A percentile compares a stretch with the other conserved stretches of the same genome.
These are phyloP conservation scores for Hymenoscyphus fraxineus DNA, from an alignment of 2,329 filamentous ascomycete genomes.

Conservation along the genomic window DNA sequence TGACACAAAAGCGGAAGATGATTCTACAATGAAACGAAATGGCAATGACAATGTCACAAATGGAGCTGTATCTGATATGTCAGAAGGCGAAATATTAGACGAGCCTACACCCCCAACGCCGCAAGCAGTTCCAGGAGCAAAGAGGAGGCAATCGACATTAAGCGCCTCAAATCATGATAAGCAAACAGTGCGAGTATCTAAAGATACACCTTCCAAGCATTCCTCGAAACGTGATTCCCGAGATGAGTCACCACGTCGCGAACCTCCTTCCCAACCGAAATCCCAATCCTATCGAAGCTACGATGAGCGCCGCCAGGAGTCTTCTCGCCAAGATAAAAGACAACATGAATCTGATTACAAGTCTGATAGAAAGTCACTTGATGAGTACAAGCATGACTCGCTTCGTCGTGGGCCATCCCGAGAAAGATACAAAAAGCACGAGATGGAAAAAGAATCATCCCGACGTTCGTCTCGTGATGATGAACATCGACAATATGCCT, in stretches of 20 bases:
- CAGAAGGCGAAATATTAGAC: conserved; percentile 36
- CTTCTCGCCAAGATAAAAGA: conserved; percentile 20
- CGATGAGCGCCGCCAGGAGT: conserved; percentile 26
- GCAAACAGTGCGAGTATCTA: not conserved
- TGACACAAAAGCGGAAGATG: conserved; percentile 14
- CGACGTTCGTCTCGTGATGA: conserved; percentile 22
- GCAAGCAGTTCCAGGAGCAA: conserved; percentile 17
- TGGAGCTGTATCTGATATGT: conserved; percentile 26
- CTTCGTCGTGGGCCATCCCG: conserved; percentile 14
- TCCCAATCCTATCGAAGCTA: conserved; percentile 16
- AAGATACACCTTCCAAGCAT: conserved; percentile 11
- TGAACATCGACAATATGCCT: conserved; percentile 15
- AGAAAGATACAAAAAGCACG: conserved; percentile 9
- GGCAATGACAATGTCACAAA: conserved; percentile 1
- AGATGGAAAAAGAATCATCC: not conserved
- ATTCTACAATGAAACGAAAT: conserved; percentile 12
- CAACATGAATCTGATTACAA: conserved; percentile 15
- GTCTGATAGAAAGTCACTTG: conserved; percentile 21
- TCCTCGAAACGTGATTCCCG: conserved; percentile 6
- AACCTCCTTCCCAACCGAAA: conserved; percentile 17
- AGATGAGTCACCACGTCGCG: conserved; percentile 23
- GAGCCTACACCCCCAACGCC: conserved; percentile 22
- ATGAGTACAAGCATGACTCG: conserved; percentile 19
- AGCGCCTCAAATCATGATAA: conserved; percentile 19
- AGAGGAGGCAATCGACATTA: conserved; percentile 16